Base-by-base conservation (phyloP, 2,329 filamentous ascomycete genomes). In the Apiospora pterosperma region DNA sequence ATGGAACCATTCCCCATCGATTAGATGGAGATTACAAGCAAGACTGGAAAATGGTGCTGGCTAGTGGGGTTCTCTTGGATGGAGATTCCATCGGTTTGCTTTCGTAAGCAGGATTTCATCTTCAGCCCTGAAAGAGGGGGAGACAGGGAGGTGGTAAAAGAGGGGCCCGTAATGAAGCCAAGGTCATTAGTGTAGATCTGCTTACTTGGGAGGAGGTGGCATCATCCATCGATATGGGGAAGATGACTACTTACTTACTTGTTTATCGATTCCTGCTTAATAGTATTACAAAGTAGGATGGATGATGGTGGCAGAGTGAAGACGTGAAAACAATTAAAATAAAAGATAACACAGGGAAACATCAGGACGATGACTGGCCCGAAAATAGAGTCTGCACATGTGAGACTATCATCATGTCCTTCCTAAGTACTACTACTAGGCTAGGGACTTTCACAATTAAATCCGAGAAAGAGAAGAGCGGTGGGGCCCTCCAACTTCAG, bases 51-150 rank as follows among this genome's bases (percentile, higher is more conserved):
- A 42, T n/a, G 48, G 48, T 28, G 48, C 48, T 55, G 48, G 48
- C 16, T 16, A 28, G 48, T 55, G 48, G 48, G 48, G 48, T 55
- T 34, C 48, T 12, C 28, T 16, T 28, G 28, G 48, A 55, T 34
- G 48, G 48, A 55, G 28, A 55, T 55, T 34, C 48, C 48, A 12
- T 55, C 25, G 48, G n/a, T 16, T 34, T 55, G 48, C 48, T 55
- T 55, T 8, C 48, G 48, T 55, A 55, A 55, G 48, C 48, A 55
- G 48, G 19, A 55, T 55, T 55, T 55, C 48, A 55, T 55, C 48
- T 55, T 55, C 48, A 55, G 48, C 48, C 48, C 48, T 55, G 48
- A 55, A 55, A 55, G 48, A 55, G 48, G 48, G 44, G 48, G 28
- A 34, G 48, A 28, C 48, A 55, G 48, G 28, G 48, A 34, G 48